Conservation (phyloP, 2,329 filamentous ascomycete species). For the Beauveria varroae region DNA sequence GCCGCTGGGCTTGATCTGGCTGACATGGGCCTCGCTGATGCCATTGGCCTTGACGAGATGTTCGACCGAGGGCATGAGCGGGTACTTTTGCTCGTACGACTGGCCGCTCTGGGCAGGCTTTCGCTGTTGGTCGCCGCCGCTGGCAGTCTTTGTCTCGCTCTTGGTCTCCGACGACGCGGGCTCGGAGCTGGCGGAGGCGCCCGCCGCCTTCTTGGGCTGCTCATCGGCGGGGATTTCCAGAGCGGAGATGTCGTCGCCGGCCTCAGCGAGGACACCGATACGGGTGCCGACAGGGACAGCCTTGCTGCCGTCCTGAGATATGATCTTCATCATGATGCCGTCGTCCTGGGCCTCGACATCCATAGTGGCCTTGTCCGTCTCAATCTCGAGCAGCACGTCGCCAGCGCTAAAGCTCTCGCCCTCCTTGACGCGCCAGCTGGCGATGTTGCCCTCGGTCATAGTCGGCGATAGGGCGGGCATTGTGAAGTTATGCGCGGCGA, state of each 20-base stretch:
- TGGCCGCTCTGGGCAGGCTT: slow-evolving; percentile 33
- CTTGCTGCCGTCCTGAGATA: slow-evolving; percentile 66
- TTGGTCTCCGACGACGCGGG: slow-evolving; percentile 14
- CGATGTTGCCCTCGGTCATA: slow-evolving; percentile 90
- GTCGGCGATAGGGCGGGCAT: slow-evolving; percentile 90
- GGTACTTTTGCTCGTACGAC: slow-evolving; percentile 59
- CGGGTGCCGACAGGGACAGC: slow-evolving; percentile 68
- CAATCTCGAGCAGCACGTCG: slow-evolving; percentile 84
- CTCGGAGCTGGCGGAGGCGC: slow-evolving; percentile 14
- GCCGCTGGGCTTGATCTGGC: slow-evolving; percentile 79
- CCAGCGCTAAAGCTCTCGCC: slow-evolving; percentile 75
- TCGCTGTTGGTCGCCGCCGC: slow-evolving; percentile 22
- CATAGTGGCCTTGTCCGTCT: slow-evolving; percentile 93
- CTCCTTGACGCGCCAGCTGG: slow-evolving; percentile 79
- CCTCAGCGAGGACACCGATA: slow-evolving; percentile 77
- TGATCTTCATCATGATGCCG: slow-evolving; percentile 78
- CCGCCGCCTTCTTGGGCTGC: slow-evolving; percentile 31
- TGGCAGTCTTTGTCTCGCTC: slow-evolving; percentile 25
- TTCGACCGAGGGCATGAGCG: slow-evolving; percentile 75
- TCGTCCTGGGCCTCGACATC: slow-evolving; percentile 91
- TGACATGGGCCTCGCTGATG: slow-evolving; percentile 65
- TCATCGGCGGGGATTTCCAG: slow-evolving; percentile 71
- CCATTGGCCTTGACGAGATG: slow-evolving; percentile 74
- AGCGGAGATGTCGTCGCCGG: slow-evolving; percentile 67
- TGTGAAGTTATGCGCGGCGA: slow-evolving; percentile 77